phyloP scores from a whole-genome alignment of 495 filamentous ascomycete species.

The Penicillium egyptiacum region DNA sequence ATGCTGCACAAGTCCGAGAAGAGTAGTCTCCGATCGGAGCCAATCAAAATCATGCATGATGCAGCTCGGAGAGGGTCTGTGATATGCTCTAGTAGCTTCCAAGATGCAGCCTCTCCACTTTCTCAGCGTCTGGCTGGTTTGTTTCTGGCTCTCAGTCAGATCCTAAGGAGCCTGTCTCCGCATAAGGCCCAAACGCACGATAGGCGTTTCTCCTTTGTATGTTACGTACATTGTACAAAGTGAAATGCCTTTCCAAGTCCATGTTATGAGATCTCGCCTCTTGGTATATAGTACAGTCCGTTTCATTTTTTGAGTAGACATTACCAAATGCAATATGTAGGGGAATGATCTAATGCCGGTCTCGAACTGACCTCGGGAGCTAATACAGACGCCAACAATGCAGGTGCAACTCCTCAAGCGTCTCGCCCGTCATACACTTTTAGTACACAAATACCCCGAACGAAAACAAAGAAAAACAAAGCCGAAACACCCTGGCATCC shows the following conservation, averaged over 20 bases:
- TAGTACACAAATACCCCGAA: constrained; percentile 1
- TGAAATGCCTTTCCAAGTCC: constrained; percentile 1
- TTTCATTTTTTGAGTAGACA: neutral
- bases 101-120: constrained; percentile 24
- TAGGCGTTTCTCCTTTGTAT: neutral
- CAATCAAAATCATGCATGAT: constrained; percentile 19
- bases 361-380: neutral
- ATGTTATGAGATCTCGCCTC: constrained; percentile 16
- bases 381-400: neutral
- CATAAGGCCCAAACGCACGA: constrained; percentile 11
- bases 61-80: constrained; percentile 22
- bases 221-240: neutral
- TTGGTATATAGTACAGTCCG: neutral
- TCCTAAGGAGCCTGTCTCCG: constrained; percentile 1
- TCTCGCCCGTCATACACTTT: constrained; percentile 14
- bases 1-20: constrained; percentile 8
- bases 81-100: constrained; percentile 25
- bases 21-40: constrained; percentile 5
- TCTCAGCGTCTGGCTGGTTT: constrained; percentile 10
- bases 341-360: neutral
- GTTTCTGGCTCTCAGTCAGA: neutral
- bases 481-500: constrained; percentile 6
- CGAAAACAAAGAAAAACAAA: constrained; percentile 8
- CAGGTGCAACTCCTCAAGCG: neutral
- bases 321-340: neutral